phyloP scores from a whole-genome alignment of 2,329 filamentous ascomycete genomes.

The Tothia fuscella region DNA sequence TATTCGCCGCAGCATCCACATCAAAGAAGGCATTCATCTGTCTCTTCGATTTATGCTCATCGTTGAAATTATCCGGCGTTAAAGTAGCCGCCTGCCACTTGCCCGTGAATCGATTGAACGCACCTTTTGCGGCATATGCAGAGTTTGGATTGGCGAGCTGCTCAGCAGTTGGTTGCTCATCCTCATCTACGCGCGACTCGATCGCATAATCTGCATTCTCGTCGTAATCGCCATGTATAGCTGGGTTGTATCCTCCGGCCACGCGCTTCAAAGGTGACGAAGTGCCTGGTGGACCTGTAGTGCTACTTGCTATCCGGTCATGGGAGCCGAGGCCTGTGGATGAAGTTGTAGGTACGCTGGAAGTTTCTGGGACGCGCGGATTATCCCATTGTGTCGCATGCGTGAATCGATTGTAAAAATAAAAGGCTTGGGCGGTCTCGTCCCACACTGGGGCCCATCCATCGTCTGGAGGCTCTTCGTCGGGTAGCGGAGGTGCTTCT shows the following conservation, averaged over 20 bases:
- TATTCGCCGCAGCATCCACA: constrained; percentile 84
- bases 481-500: constrained; percentile 20
- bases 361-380: constrained; percentile 49
- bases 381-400: constrained; percentile 73
- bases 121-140: constrained; percentile 54
- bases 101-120: constrained; percentile 89
- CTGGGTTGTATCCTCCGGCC: constrained; percentile 81
- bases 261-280: constrained; percentile 18
- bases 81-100: constrained; percentile 60
- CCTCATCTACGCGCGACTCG: constrained; percentile 29
- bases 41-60: constrained; percentile 74
- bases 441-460: constrained; percentile 82
- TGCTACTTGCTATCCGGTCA: constrained; percentile 1
- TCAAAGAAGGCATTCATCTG: constrained; percentile 96
- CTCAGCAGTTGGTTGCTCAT: constrained; percentile 24
- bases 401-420: constrained; percentile 77
- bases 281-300: constrained; percentile 13
- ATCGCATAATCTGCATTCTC: constrained; percentile 85
- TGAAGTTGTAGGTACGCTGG: constrained; percentile 18
- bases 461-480: constrained; percentile 36
- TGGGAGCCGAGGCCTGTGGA: constrained; percentile 11
- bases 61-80: constrained; percentile 64
- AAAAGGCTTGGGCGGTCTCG: constrained; percentile 53
- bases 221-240: constrained; percentile 93
- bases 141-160: constrained; percentile 15